Conservation (phyloP, 352 stramenopile species). For the Pythium chondricola region DNA sequence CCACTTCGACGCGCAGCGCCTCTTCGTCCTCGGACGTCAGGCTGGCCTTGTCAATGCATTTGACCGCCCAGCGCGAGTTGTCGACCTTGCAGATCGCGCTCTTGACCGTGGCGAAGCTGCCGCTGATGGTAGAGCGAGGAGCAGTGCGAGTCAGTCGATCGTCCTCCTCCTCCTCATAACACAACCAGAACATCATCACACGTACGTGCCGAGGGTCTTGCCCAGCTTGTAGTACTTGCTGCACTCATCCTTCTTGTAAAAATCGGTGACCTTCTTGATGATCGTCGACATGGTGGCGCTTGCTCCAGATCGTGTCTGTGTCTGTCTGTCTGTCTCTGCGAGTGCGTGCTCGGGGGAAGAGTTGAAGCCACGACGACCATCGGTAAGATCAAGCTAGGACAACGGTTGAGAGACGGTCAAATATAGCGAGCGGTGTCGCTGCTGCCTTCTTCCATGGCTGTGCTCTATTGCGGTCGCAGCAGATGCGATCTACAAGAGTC, state of each 20-base stretch:
- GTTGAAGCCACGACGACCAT: no score
- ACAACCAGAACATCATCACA: no score
- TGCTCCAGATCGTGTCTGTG: not conserved
- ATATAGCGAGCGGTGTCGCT: no score
- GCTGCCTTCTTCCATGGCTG: no score
- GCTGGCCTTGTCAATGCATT: slow-evolving; percentile 82
- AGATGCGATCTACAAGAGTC: no score
- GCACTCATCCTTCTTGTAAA: slow-evolving; percentile 85
- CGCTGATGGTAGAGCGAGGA: slow-evolving; percentile 22
- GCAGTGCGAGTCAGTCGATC: not conserved
- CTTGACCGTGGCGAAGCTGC: slow-evolving; percentile 84
- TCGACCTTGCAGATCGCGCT: slow-evolving; percentile 73
- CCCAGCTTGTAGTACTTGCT: slow-evolving; percentile 88
- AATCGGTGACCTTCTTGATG: slow-evolving; percentile 84
- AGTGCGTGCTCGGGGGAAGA: not conserved
- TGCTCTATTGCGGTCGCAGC: no score
- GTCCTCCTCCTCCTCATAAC: no score
- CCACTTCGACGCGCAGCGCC: slow-evolving; percentile 72
- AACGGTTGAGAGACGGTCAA: no score
- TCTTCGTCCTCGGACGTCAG: slow-evolving; percentile 78
- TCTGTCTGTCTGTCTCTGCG: not conserved
- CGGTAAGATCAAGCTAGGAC: no score
- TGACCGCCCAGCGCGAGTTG: slow-evolving; percentile 73
- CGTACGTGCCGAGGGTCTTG: slow-evolving; percentile 85
- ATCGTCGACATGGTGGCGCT: slow-evolving; percentile 61